Evolutionary conservation across 345 rosid species (phyloP), one percentile per base, ranked within the genome.

Genomic region (Aquilaria malaccensis): DNA sequence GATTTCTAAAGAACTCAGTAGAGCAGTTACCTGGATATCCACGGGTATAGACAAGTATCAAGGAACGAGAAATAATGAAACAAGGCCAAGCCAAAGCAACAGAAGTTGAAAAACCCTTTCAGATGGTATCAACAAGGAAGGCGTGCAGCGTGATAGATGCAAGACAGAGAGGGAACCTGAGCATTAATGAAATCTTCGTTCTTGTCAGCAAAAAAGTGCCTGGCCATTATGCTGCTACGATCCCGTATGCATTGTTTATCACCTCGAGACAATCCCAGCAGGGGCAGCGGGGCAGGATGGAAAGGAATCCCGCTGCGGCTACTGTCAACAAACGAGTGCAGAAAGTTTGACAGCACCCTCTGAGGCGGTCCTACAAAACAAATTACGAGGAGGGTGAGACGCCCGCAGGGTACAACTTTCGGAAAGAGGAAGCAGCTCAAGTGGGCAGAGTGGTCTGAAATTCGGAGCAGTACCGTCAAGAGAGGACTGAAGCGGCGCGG

Each of bases 181-280:
- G 86, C 76, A 76, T 86, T 82, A 48, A 95, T 86, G 74, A 86
- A 95, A 73, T 91, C 93, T 70, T 95, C 99, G 73, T 77, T 83
- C 76, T 79, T 85, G 73, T 88, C 97, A 1, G 96, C 88, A 62
- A 91, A 95, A 73, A 95, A 78, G 58, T 95, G 99, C 0, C 97
- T 83, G 45, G 99, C 96, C 97, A 95, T 91, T 70, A 95, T 91
- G 75, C 89, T 88, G 78, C 96, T 91, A 57, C 99, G 99, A 66
- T 95, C 94, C n/a, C 95, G 97, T 73, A 95, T 91, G 74, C 99
- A 95, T 71, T 82, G 89, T 72, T 91, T 95, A 80, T 94, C 99
- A 75, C 85, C 81, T 74, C 78, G 79, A 52, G 99, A 95, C 74
- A 95, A 71, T 63, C 99, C 99, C 64, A 95, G 78, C 33, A 74